These are phyloP conservation scores for Biscogniauxia mediterranea DNA, from an alignment of 2,329 filamentous ascomycete genomes.

Conservation along the genomic window DNA sequence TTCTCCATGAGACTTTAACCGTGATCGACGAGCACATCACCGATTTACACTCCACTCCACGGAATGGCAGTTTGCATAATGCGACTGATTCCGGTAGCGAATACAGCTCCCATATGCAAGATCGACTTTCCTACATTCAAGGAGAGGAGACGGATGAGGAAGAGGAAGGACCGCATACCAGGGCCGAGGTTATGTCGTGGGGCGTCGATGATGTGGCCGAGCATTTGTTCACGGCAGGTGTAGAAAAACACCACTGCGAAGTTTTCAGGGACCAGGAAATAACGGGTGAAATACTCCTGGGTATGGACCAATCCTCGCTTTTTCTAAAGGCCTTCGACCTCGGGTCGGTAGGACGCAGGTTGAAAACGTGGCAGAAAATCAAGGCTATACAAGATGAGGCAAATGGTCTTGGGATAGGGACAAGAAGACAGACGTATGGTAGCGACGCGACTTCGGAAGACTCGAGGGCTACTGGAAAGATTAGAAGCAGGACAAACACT, in stretches of 20 bases:
- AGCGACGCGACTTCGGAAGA: slow-evolving; percentile 60
- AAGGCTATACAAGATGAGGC: slow-evolving; percentile 88
- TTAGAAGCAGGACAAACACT: slow-evolving; percentile 57
- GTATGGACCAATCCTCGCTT: slow-evolving; percentile 92
- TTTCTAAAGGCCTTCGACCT: slow-evolving; percentile 96
- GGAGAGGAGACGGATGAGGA: slow-evolving; percentile 96
- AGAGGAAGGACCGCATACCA: slow-evolving; percentile 67
- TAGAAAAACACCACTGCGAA: slow-evolving; percentile 87
- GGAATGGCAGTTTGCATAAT: slow-evolving; percentile 50
- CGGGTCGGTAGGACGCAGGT: slow-evolving; percentile 80
- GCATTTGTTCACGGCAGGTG: slow-evolving; percentile 79
- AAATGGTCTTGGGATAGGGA: slow-evolving; percentile 46
- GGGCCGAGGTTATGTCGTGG: slow-evolving; percentile 77
- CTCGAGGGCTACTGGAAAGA: slow-evolving; percentile 34
- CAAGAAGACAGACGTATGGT: slow-evolving; percentile 53
- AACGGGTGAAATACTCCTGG: slow-evolving; percentile 84
- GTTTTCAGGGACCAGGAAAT: slow-evolving; percentile 97
- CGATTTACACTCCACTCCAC: slow-evolving; percentile 63
- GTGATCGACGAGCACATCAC: slow-evolving; percentile 98
- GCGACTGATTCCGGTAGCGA: slow-evolving; percentile 82
- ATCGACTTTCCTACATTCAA: slow-evolving; percentile 85
- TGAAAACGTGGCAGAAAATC: slow-evolving; percentile 97
- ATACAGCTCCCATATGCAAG: slow-evolving; percentile 76
- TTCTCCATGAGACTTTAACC: slow-evolving; percentile 91
- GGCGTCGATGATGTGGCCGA: slow-evolving; percentile 79